Base-by-base conservation (phyloP, 2,329 filamentous ascomycete species). In the Fusarium sp. region DNA sequence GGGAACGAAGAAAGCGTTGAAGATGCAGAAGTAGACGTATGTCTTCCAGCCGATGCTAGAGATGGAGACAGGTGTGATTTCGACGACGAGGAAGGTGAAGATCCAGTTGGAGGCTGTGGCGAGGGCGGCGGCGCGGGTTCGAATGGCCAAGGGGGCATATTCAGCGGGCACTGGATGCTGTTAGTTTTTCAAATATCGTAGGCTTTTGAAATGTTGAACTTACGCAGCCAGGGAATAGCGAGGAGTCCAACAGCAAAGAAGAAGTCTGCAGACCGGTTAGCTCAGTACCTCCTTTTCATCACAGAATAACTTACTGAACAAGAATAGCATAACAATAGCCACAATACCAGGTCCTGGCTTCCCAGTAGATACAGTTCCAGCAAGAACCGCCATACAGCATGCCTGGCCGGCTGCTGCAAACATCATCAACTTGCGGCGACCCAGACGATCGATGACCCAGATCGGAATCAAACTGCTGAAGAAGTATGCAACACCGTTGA, bases 381-480 rank as follows among this genome's bases (percentile, higher is more conserved):
- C 81, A 11, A 85, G 75, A 3, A 84, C 75, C 13, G 80, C 80
- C 83, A 86, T 85, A 61, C 83, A 85, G 5, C 62, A 71, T 58
- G 76, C 74, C 42, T 81, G 79, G 2, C 78, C 79, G 3, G 64
- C 72, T 14, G 74, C 77, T 2, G 78, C 77, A 22, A 81, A 88
- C 74, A 90, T 83, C 83, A 90, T 87, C 75, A 90, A 80, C 72
- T 87, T 88, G 10, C 88, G 80, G 7, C 87, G 83, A 18, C 87
- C 88, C 66, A 84, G 84, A 3, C 75, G 74, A 36, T 80, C 78
- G 28, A 80, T 78, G 24, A 78, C 57, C 75, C 77, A 80, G 34
- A 79, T 78, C 0, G 77, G 76, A 4, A 79, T 72, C 6, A 73
- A 66, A n/a, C 73, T 75, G 1, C 73, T 74, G 20, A 79, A 48